Percentiles rank a stretch among this genome's conserved stretches.
Conservation (phyloP, 208 protist genomes). For the Sergeia podlipaevii region DNA sequence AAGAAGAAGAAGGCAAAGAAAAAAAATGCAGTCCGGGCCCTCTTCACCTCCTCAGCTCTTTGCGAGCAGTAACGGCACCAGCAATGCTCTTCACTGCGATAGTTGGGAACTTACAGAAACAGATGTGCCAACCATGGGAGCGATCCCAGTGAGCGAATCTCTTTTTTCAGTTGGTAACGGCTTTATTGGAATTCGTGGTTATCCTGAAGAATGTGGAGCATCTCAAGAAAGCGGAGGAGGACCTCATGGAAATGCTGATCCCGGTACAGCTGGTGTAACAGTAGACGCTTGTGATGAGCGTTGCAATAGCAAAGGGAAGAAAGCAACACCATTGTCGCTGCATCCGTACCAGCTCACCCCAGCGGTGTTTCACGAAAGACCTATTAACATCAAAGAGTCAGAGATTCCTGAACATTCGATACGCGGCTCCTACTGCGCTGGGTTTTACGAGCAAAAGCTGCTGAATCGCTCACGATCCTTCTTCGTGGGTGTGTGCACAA, state of each 20-base stretch:
- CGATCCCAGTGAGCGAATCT: conserved; percentile 63
- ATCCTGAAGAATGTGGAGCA: conserved; percentile 49
- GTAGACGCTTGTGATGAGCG: too few species aligned
- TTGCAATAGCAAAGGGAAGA: too few species aligned
- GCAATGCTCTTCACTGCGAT: conserved; percentile 27
- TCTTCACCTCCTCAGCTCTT: too few species aligned
- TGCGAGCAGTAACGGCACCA: too few species aligned
- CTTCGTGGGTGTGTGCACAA: conserved; percentile 27
- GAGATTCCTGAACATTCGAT: too few species aligned
- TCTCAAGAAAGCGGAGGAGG: too few species aligned
- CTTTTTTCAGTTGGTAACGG: conserved; percentile 85
- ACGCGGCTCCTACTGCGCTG: conserved; percentile 54
- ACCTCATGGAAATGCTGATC: not conserved
- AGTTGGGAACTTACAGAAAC: conserved; percentile 71
- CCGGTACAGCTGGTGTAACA: conserved; percentile 9
- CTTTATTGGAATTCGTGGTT: conserved; percentile 73
- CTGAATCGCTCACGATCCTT: conserved; percentile 23
- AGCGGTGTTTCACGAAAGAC: too few species aligned
- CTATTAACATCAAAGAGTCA: too few species aligned
- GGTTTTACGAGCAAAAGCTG: conserved; percentile 70
- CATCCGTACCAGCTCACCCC: too few species aligned
- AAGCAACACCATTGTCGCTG: too few species aligned
- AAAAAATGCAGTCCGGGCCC: too few species aligned
- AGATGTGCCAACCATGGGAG: conserved; percentile 23
- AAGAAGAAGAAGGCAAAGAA: too few species aligned